Base-by-base conservation (phyloP, 441 rosid genomes). In the Jatropha podagrica region DNA sequence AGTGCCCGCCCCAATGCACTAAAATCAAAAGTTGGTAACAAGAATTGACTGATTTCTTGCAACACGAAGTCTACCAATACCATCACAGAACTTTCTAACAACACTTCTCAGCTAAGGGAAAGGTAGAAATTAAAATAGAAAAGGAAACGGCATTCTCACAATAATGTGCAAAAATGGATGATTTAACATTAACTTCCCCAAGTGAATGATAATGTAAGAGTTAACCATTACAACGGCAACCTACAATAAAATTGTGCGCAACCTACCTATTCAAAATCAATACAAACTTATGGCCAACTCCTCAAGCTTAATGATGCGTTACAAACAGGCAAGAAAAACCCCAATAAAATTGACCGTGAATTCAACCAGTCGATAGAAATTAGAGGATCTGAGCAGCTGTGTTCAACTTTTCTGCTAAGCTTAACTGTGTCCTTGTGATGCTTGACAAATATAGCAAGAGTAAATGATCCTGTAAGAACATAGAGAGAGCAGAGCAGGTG, bases 381-480 rank as follows among this genome's bases (percentile, higher is more conserved):
- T 82, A 93, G 74, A 86, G 88, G 82, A 92, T 77, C 85, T 95
- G 98, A 38, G 99, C 98, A 52, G 99, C 97, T 4, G 98, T 93
- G 85, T 95, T 95, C 81, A 93, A 84, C 87, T 91, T 95, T 72
- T 95, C 98, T 11, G 99, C 99, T 76, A 93, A 74, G 82, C 93
- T 86, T 71, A 95, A 89, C 79, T 92, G 99, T 75, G 99, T 93
- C 85, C 98, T 92, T 15, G 94, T 90, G 79, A 95, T 91, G 90
- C 97, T 93, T 38, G 99, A 88, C 75, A 95, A 84, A 78, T 93
- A 93, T 56, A 95, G 82, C 83, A 95, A 72, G 23, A 95, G 87
- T 77, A 95, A 78, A 71, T 91, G 92, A 78, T 95, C 98, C 99
- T 93, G 87, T 32, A 54, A 55, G 42, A 77, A 61, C 11, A 63